phyloP scores from a whole-genome alignment of 176 grass and related monocot genomes.

The Coix lacrymajobi region DNA sequence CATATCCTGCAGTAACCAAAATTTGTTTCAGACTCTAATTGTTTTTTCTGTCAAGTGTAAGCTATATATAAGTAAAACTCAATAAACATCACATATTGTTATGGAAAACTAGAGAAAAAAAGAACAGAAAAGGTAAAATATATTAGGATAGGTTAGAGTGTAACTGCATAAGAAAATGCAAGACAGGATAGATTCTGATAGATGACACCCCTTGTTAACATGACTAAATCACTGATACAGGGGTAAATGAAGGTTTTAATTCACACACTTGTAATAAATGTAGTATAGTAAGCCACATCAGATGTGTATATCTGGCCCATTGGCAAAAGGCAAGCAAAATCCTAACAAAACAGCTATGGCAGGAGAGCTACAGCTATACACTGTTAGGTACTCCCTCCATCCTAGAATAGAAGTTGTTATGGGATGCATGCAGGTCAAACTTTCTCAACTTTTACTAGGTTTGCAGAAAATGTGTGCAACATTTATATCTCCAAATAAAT shows the following conservation, averaged over 20 bases:
- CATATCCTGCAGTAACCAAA: not conserved
- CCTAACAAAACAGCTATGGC: not conserved
- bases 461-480: no score
- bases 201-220: not conserved
- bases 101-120: not conserved
- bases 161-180: not conserved
- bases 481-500: no score
- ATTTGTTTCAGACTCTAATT: not conserved
- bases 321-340: not conserved
- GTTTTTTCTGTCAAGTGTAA: not conserved
- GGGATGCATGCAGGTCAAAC: no score
- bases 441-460: no score
- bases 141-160: not conserved
- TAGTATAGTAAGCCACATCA: slow-evolving; percentile 12
- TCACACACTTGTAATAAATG: not conserved
- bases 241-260: slow-evolving; percentile 13
- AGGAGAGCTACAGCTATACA: not conserved
- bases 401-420: no score
- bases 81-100: not conserved
- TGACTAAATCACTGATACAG: not conserved
- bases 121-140: not conserved
- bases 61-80: not conserved
- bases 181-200: not conserved
- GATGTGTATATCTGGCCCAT: slow-evolving; percentile 2
- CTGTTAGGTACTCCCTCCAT: no score